These are phyloP conservation scores for Leavenworthia alabamica DNA, from an alignment of 345 rosid species.

Conservation along the genomic window DNA sequence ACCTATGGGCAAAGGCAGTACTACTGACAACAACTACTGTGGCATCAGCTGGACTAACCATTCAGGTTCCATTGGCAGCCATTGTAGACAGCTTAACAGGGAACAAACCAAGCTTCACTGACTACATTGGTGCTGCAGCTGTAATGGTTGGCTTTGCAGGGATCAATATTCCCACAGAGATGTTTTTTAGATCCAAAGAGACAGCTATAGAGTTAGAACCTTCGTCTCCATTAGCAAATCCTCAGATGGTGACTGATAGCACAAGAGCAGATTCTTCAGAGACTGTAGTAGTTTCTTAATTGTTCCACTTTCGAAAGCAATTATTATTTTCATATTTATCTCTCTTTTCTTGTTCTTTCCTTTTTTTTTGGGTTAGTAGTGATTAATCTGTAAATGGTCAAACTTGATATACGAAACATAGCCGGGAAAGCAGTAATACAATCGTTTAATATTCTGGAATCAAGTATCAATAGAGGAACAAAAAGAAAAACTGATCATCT, in stretches of 20 bases:
- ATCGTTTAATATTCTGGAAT: background rate
- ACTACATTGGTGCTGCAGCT: constrained; percentile 75
- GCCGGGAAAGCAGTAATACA: background rate
- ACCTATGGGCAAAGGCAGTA: constrained; percentile 93
- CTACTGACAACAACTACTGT: constrained; percentile 84
- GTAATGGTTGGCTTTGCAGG: constrained; percentile 91
- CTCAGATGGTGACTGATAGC: constrained; percentile 13
- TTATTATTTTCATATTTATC: background rate
- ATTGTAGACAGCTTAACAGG: constrained; percentile 68
- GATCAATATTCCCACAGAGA: constrained; percentile 65
- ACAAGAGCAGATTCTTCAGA: background rate
- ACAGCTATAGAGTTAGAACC: constrained; percentile 37
- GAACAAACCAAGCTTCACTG: constrained; percentile 56
- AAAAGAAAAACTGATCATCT: background rate
- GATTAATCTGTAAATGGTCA: constrained; percentile 6
- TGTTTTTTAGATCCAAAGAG: constrained; percentile 41
- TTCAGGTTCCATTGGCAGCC: constrained; percentile 96
- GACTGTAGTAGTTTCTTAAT: background rate
- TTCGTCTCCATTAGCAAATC: constrained; percentile 15
- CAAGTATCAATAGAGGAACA: background rate
- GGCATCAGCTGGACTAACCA: constrained; percentile 87
- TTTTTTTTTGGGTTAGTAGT: background rate
- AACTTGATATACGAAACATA: background rate
- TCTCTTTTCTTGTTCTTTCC: background rate
- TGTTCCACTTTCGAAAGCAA: background rate